A percentile compares a stretch with the other conserved stretches of the same genome.
Conservation (phyloP, 163 green algal genomes). For the Scenedesmus sp. region DNA sequence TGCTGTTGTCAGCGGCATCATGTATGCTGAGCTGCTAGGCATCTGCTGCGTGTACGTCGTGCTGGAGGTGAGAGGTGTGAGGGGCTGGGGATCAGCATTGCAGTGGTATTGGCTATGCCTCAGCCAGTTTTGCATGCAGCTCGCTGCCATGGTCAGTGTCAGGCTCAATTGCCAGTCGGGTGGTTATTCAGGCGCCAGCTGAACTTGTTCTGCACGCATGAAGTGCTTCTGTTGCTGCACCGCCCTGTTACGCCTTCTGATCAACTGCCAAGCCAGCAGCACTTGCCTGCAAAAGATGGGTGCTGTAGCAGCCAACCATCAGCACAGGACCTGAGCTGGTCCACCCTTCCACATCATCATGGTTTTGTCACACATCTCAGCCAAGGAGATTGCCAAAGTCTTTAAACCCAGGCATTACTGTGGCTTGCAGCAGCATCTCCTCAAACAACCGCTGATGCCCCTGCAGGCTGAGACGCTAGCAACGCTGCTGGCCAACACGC, state of each 20-base stretch:
- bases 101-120: not conserved
- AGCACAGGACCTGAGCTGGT: not conserved
- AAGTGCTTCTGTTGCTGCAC: no score
- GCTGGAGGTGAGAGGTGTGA: slow-evolving; percentile 23
- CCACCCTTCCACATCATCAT: not conserved
- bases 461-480: slow-evolving; percentile 38
- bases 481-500: slow-evolving; percentile 14
- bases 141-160: no score
- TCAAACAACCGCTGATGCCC: not conserved
- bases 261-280: not conserved
- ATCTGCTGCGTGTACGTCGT: slow-evolving; percentile 49
- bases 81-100: not conserved
- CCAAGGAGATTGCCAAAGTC: no score
- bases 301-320: not conserved
- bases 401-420: no score
- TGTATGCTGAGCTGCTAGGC: slow-evolving; percentile 51
- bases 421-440: not conserved
- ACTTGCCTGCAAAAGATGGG: not conserved
- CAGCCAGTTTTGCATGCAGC: not conserved
- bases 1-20: slow-evolving; percentile 19
- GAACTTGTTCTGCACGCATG: no score
- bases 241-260: not conserved
- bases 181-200: no score
- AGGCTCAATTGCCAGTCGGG: no score
- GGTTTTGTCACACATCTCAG: no score